Conservation (phyloP, 73 alveolate genomes). For the Paramecium caudatum region DNA sequence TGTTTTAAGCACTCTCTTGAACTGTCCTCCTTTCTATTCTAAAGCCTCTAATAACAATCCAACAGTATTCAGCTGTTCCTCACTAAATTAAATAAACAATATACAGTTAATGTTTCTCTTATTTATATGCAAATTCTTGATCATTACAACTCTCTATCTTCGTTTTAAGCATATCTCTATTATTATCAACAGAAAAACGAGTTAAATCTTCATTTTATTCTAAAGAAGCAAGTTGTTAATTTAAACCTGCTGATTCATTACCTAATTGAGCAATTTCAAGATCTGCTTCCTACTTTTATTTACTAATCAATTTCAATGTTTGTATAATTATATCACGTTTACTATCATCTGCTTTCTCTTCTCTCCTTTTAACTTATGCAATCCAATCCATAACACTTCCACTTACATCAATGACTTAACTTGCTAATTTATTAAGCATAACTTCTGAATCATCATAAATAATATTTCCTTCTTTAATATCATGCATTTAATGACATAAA, state of each 20-base stretch:
- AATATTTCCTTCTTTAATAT: constrained; percentile 50
- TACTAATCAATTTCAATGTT: constrained; percentile 3
- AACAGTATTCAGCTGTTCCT: constrained; percentile 24
- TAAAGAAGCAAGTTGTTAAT: neutral
- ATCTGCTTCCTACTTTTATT: neutral
- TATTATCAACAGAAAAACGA: neutral
- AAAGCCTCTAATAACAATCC: constrained; percentile 21
- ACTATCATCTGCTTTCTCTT: constrained; percentile 55
- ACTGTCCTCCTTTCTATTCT: constrained; percentile 65
- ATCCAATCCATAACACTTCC: constrained; percentile 53
- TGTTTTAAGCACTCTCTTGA: constrained; percentile 36
- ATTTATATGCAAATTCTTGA: neutral
- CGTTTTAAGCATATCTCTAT: neutral
- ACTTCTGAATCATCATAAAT: constrained; percentile 61
- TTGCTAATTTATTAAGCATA: neutral
- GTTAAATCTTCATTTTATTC: constrained; percentile 6
- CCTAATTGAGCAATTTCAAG: constrained; percentile 13
- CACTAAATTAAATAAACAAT: constrained; percentile 20
- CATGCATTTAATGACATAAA: constrained; percentile 54
- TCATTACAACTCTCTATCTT: constrained; percentile 40
- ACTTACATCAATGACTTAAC: constrained; percentile 40
- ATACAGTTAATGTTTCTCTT: constrained; percentile 29
- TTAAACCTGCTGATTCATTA: constrained; percentile 26
- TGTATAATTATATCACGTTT: constrained; percentile 21
- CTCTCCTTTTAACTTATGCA: constrained; percentile 37